Evolutionary conservation across 345 rosid genomes (phyloP), one percentile per base, ranked within the genome.

Genomic region (Citrus australasica): DNA sequence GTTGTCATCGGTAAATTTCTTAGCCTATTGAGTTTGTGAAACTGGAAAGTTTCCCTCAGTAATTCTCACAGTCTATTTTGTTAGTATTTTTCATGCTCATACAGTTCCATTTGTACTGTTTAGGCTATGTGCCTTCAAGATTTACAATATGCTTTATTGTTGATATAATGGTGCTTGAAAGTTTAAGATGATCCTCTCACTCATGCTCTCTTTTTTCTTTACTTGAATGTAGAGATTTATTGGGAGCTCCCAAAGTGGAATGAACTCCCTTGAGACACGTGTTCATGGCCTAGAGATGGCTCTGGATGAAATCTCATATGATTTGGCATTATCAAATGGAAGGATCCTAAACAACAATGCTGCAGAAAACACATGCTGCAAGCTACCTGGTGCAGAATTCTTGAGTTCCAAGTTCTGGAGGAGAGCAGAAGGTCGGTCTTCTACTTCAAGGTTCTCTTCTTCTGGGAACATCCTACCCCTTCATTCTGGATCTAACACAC

Each of bases 361-460:
- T 46, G 80, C 79, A 61, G 95, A 91, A 74, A 87, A 90, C 78
- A 85, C 90, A 28, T 94, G 99, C 77, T 93, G 97, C 79, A 92
- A 87, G 83, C 89, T 93, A 75, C 97, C 99, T 33, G 97, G 98
- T 66, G 59, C 98, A 13, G 95, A 91, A 40, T 92, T 91, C 60
- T 86, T 91, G 91, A 90, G 94, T 85, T 88, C 97, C 10, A 96
- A 94, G 82, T 88, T 94, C 75, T 92, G 99, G 98, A 91, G 91
- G 78, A 92, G 87, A 86, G 76, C 87, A 19, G 98, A 94, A 74
- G 86, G 82, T 37, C 85, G 83, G 42, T 84, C 64, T 73, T 81
- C 89, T 68, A 67, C 79, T 62, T 72, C 90, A 65, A 84, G 85
- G 79, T 78, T 85, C 55, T 71, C 89, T 67, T 82, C 86, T 25